Evolutionary conservation across 1,139 yeast genomes (phyloP).

Genomic region (Candida tunisiensis): DNA sequence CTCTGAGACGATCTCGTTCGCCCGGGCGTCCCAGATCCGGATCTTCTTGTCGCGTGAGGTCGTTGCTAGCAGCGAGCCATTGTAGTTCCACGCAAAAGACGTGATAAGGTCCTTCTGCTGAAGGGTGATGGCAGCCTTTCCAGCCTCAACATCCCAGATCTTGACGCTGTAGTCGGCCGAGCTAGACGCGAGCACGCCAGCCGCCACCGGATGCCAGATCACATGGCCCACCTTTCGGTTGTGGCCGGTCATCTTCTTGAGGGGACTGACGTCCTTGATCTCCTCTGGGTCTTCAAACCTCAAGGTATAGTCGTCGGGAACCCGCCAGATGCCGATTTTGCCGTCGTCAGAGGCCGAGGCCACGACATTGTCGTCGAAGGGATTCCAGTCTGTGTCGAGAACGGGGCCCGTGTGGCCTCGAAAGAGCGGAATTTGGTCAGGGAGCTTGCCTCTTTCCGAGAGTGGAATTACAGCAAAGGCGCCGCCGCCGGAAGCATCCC

Average conservation of each 20-base stretch:
- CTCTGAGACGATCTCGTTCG: conserved; percentile 58
- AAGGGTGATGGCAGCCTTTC: conserved; percentile 53
- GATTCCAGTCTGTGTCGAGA: conserved; percentile 86
- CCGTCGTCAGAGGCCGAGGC: conserved; percentile 91
- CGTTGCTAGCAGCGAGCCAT: conserved; percentile 75
- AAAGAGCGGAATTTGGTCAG: conserved; percentile 82
- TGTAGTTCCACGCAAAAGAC: conserved; percentile 76
- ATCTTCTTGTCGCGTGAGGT: conserved; percentile 84
- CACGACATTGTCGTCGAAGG: conserved; percentile 59
- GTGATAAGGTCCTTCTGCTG: conserved; percentile 84
- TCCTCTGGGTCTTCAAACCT: conserved; percentile 44
- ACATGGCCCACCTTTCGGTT: conserved; percentile 90
- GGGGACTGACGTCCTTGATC: conserved; percentile 54
- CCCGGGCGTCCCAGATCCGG: conserved; percentile 80
- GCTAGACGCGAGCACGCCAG: conserved; percentile 71
- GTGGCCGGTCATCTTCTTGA: conserved; percentile 64
- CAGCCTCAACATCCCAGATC: conserved; percentile 74
- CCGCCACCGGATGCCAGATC: conserved; percentile 76
- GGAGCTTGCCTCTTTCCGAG: conserved; percentile 79
- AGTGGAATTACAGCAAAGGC: conserved; percentile 90
- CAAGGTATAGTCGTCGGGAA: conserved; percentile 67
- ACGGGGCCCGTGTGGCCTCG: conserved; percentile 95
- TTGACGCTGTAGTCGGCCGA: conserved; percentile 84
- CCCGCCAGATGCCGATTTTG: conserved; percentile 70
- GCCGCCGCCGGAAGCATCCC: conserved; percentile 96